phyloP scores from a whole-genome alignment of 139 green algal genomes.

The Auxenochlorella protothecoides region DNA sequence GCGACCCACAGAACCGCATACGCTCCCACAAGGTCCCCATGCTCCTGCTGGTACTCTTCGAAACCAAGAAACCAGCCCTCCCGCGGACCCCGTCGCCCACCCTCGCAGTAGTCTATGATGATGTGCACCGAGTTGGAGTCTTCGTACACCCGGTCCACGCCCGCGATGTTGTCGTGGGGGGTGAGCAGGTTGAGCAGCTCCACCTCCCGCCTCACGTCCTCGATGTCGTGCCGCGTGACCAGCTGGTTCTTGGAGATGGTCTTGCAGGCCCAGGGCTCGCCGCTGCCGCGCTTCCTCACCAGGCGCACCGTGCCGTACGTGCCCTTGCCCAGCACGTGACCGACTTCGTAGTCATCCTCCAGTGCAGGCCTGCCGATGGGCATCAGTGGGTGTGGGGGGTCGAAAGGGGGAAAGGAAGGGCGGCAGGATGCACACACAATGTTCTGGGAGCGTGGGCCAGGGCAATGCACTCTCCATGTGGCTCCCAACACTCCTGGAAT shows the following conservation, averaged over 20 bases:
- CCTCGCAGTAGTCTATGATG: constrained; percentile 12
- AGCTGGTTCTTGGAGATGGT: constrained; percentile 92
- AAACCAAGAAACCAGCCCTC: too few relatives aligned
- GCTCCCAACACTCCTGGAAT: too few relatives aligned
- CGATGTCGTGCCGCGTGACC: constrained; percentile 69
- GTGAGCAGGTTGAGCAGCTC: constrained; percentile 23
- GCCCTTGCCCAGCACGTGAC: constrained; percentile 19
- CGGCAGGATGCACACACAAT: neutral
- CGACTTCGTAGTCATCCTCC: constrained; percentile 12
- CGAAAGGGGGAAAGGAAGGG: neutral
- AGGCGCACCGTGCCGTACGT: constrained; percentile 36
- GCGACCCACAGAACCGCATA: too few relatives aligned
- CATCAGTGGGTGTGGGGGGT: too few relatives aligned
- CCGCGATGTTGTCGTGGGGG: constrained; percentile 13
- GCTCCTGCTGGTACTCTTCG: too few relatives aligned
- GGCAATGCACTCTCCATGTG: too few relatives aligned
- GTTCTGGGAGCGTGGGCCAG: too few relatives aligned
- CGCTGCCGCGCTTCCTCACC: constrained; percentile 26
- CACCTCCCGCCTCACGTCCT: constrained; percentile 83
- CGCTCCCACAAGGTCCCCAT: too few relatives aligned
- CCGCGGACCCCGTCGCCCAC: neutral
- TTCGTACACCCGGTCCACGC: constrained; percentile 24
- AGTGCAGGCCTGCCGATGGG: constrained; percentile 4
- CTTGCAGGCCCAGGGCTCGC: constrained; percentile 73
- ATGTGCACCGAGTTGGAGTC: constrained; percentile 27